Base-by-base conservation (phyloP, 2,329 filamentous ascomycete genomes). In the Xylaria sp. region DNA sequence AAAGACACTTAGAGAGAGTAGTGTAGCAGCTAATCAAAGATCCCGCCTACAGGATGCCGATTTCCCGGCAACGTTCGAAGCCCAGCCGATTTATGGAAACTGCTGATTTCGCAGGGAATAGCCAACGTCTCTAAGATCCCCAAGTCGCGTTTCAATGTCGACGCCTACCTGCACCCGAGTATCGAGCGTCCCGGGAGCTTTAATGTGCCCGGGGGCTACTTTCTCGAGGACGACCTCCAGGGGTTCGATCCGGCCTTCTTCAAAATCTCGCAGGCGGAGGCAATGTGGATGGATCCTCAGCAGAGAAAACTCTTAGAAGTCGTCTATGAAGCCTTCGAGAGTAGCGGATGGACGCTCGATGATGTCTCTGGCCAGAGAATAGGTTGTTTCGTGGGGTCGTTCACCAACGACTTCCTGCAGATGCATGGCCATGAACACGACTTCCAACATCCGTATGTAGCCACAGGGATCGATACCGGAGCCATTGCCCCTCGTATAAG, bases 301-400 rank as follows among this genome's bases (percentile, higher is more conserved):
- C 65, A 67, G n/a, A 46, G 65, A 15, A 63, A 63, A 15, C 50
- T 67, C 6, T 18, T 67, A 5, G 65, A 67, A 41, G 55, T 56
- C 10, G 65, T 63, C 6, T 67, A 63, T 34, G 60, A 63, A 25
- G 23, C 60, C 1, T 59, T 67, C 15, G 65, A 67, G 34, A 55
- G 34, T 30, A 48, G 48, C 3, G 65, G 65, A 4, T n/a, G 52
- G 5, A 13, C 65, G 1, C 63, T 66, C 20, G 58, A 71, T n/a
- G 68, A 43, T 9, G 45, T 70, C 4, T 68, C 65, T 0, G 72
- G 68, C 1, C 71, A 72, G 4, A 55, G 36, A 23, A 71, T 70
- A 41, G 79, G 78, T 6, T 34, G 32, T 10, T 34, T 34, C 32
- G 32, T 34, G 32, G 32, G 32, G 8, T 34, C 32, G 32, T 34